Evolutionary conservation across 306 rosid species (phyloP).

Genomic region (Mimosa pudica): DNA sequence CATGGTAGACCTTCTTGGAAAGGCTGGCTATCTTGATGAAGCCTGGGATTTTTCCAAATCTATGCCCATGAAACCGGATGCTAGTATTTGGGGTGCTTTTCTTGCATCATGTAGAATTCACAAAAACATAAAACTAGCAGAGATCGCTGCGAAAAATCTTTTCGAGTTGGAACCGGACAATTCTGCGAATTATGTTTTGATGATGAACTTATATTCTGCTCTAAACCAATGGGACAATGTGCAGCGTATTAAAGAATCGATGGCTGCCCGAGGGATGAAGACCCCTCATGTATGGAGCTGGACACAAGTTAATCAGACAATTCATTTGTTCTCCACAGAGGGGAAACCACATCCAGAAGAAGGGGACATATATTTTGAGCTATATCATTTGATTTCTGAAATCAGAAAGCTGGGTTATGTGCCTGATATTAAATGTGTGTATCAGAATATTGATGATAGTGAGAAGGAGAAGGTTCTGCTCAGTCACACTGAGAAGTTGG

Average conservation of each 20-base stretch:
- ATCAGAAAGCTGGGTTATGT: slow-evolving; percentile 56
- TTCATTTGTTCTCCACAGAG: slow-evolving; percentile 62
- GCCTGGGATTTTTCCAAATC: slow-evolving; percentile 64
- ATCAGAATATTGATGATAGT: slow-evolving; percentile 54
- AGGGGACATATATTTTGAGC: slow-evolving; percentile 63
- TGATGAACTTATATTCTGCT: slow-evolving; percentile 68
- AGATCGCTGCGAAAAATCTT: slow-evolving; percentile 58
- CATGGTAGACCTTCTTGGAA: slow-evolving; percentile 81
- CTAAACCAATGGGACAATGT: slow-evolving; percentile 61
- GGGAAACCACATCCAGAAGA: slow-evolving; percentile 56
- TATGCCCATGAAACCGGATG: slow-evolving; percentile 62
- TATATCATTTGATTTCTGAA: slow-evolving; percentile 57
- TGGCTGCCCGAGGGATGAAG: slow-evolving; percentile 44
- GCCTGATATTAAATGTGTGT: slow-evolving; percentile 55
- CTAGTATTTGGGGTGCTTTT: slow-evolving; percentile 72
- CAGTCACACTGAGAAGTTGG: slow-evolving; percentile 77
- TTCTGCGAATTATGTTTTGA: slow-evolving; percentile 57
- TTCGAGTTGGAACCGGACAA: slow-evolving; percentile 65
- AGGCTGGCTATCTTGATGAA: slow-evolving; percentile 72
- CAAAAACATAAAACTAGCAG: slow-evolving; percentile 53
- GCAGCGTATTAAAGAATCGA: slow-evolving; percentile 49
- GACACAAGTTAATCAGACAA: slow-evolving; percentile 54
- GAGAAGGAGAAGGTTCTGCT: slow-evolving; percentile 66
- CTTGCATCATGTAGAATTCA: slow-evolving; percentile 58
- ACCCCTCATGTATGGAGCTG: slow-evolving; percentile 65